A percentile compares a stretch with the other conserved stretches of the same genome.
phyloP scores from a whole-genome alignment of 768 basidiomycete genomes.

The Lactifluus volemus region DNA sequence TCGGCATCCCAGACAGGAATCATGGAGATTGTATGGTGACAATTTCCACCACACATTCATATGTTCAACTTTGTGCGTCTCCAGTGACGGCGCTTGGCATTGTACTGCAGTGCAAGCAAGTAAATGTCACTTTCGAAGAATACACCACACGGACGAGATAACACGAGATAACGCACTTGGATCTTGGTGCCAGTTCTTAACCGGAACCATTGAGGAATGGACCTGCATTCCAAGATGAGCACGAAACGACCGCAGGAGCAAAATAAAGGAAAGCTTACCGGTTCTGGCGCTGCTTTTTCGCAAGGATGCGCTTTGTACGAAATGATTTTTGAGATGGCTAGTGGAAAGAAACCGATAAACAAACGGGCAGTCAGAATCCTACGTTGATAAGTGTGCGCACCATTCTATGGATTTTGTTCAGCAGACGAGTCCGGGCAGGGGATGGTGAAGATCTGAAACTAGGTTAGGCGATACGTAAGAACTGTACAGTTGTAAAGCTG shows the following conservation, averaged over 20 bases:
- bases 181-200: slow-evolving; percentile 94
- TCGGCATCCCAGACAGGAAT: too few species aligned
- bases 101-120: slow-evolving; percentile 45
- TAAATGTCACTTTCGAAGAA: not conserved
- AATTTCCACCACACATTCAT: slow-evolving; percentile 32
- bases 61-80: slow-evolving; percentile 98
- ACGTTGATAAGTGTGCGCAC: not conserved
- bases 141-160: not conserved
- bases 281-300: slow-evolving; percentile 95
- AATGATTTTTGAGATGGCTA: slow-evolving; percentile 99
- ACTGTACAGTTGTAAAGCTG: not conserved
- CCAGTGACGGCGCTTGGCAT: slow-evolving; percentile 98
- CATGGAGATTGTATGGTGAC: not conserved
- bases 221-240: slow-evolving; percentile 37
- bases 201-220: slow-evolving; percentile 99
- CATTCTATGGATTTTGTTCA: not conserved
- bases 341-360: not conserved
- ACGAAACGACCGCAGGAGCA: not conserved
- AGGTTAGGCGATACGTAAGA: not conserved
- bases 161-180: slow-evolving; percentile 43
- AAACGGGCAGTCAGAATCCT: not conserved
- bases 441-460: not conserved
- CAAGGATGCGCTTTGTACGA: slow-evolving; percentile 93
- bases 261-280: slow-evolving; percentile 39
- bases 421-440: not conserved